Evolutionary conservation across 345 rosid genomes (phyloP), one percentile per base, ranked within the genome.

Genomic region (Euphorbia peplus): DNA sequence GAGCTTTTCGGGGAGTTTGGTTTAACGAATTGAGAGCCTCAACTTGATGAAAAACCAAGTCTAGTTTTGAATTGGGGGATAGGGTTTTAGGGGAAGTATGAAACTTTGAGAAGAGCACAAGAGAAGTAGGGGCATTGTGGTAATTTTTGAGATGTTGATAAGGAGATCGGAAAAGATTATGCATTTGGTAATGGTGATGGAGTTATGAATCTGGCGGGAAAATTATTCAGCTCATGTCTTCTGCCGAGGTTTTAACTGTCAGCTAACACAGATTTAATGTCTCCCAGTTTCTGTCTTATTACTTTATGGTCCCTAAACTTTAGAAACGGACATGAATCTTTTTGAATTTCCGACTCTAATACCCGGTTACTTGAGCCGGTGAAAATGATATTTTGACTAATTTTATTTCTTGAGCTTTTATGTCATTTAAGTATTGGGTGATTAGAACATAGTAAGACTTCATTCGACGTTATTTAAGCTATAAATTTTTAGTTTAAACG

Each of bases 71-170:
- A 60, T 71, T 60, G 22, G 77, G 8, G 68, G 48, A 35, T 16
- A 37, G 77, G 59, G 73, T 56, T 69, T 73, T 35, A 24, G 81
- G 46, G 71, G 61, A 58, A 55, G 9, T 15, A 70, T 83, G 84
- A 54, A 76, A 19, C 35, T 57, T 54, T 25, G 85, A 81, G 66
- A 73, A 25, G 66, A 79, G 51, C 11, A 53, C 4, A 57, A 66
- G 10, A 60, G 56, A 35, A 64, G 68, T 71, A 24, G 70, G 52
- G 51, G 48, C 44, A 18, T 35, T 26, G 19, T 26, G 41, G 60
- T 25, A 63, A 64, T 15, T 53, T 30, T 50, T 47, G 56, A 81
- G 68, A 70, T 46, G 67, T 69, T 35, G 28, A 29, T 73, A 52
- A 59, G 47, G 54, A 37, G 66, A 48, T 67, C 57, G 72, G 60